Percentiles rank a stretch among this genome's conserved stretches.
These are phyloP conservation scores for Toxicodendron radicans DNA, from an alignment of 345 rosid species.

Conservation along the genomic window DNA sequence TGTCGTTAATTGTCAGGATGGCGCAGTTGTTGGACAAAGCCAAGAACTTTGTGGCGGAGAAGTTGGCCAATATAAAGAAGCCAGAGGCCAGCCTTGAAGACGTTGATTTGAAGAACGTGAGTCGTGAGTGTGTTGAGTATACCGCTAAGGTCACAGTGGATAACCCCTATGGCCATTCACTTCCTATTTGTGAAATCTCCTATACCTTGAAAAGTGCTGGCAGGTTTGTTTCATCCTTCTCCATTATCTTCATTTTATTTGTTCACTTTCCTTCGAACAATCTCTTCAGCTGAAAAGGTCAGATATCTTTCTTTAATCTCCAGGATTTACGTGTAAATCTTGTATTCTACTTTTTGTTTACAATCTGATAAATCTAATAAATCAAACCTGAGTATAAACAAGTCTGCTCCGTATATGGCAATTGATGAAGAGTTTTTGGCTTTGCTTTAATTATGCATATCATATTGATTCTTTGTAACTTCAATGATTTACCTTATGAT, in stretches of 20 bases:
- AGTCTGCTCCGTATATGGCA: too few species aligned
- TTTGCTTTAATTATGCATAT: neutral
- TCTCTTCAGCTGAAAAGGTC: too few species aligned
- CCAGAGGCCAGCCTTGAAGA: conserved; percentile 71
- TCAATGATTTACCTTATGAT: too few species aligned
- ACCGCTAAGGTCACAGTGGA: conserved; percentile 61
- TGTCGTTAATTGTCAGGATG: conserved; percentile 4
- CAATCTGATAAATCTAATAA: too few species aligned
- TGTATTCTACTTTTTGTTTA: too few species aligned
- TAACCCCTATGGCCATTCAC: conserved; percentile 64
- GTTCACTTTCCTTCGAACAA: too few species aligned
- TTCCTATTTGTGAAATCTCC: conserved; percentile 82
- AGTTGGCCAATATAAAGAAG: conserved; percentile 52
- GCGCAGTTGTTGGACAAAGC: conserved; percentile 60
- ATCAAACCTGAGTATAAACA: too few species aligned
- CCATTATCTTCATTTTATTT: neutral
- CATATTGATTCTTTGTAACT: too few species aligned
- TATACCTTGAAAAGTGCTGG: conserved; percentile 71
- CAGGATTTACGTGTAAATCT: too few species aligned
- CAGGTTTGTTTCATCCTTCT: conserved; percentile 32
- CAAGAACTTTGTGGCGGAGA: conserved; percentile 69
- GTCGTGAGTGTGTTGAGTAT: conserved; percentile 59
- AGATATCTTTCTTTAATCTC: too few species aligned
- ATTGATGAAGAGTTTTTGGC: neutral
- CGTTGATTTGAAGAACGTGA: conserved; percentile 66